phyloP scores from a whole-genome alignment of 1,139 yeast species.

The Zygotorulaspora mrakii region DNA sequence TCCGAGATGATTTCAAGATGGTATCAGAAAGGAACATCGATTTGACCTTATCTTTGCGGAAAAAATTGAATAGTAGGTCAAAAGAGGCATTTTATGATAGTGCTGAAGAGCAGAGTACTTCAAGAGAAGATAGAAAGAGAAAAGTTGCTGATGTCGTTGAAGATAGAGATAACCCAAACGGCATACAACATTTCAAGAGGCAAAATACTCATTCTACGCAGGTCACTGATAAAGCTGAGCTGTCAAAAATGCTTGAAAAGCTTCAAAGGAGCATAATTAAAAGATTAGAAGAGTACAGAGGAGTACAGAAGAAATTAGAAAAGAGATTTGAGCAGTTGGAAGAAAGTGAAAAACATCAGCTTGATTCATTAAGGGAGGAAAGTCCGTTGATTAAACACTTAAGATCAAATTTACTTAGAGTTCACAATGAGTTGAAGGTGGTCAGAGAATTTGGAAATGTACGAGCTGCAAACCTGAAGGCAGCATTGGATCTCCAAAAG shows the following conservation, averaged over 20 bases:
- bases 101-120: conserved; percentile 2
- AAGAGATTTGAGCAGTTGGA: background rate
- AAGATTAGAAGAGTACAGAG: conserved; percentile 9
- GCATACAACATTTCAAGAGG: background rate
- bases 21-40: conserved; percentile 2
- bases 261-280: conserved; percentile 10
- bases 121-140: no score
- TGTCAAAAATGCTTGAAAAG: background rate
- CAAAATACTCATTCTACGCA: no score
- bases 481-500: conserved; percentile 7
- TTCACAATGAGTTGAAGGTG: conserved; percentile 8
- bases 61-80: background rate
- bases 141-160: no score
- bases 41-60: background rate
- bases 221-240: no score
- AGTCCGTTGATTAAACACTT: conserved; percentile 15
- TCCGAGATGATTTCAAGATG: conserved; percentile 10
- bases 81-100: background rate
- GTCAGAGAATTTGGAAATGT: conserved; percentile 9
- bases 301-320: conserved; percentile 7
- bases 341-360: background rate
- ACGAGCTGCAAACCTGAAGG: conserved; percentile 15
- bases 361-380: conserved; percentile 6
- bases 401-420: conserved; percentile 9
- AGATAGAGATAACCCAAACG: no score